Evolutionary conservation across 495 filamentous ascomycete species (phyloP), one percentile per base, ranked within the genome.

Genomic region (Penicillium lividum): DNA sequence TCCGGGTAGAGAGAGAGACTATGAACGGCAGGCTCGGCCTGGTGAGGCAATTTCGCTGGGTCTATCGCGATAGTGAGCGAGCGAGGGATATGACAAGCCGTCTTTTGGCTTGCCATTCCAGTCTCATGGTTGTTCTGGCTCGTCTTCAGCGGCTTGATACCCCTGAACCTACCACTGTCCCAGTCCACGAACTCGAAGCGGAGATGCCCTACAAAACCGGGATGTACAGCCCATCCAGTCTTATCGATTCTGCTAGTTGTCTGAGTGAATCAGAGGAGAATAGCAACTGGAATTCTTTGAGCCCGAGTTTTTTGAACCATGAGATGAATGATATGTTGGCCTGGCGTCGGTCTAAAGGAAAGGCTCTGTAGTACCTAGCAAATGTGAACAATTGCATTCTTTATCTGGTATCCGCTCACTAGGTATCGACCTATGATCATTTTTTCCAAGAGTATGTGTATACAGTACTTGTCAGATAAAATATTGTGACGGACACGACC

Each of bases 281-380:
- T 13, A 40, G 36, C 11, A 40, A 4, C 11, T 40, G 36, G 36
- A 10, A 15, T 15, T 40, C 36, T 0, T 13, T 13, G 8, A 40
- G 2, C 2, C 36, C 2, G 36, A 40, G 36, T 40, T 40, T 13
- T 40, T 40, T 51, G 48, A 47, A 57, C 48, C 34, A 50, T 18
- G 66, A 68, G 51, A 56, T 68, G 66, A 8, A 57, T 22, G 66
- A 68, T 46, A 38, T 68, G 36, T 34, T 68, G n/a, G 63, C 60
- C 0, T 68, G 66, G 66, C 62, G 63, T n/a, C 61, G 48, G n/a
- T 54, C 63, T 7, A 62, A 62, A 38, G 60, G 59, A 10, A n/a
- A 13, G 1, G 36, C 36, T 40, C 3, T n/a, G 3, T 40, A 40
- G 36, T 40, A 40, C 36, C 36, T 16, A n/a, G n/a, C n/a, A n/a